Conservation (phyloP, 2,329 filamentous ascomycete genomes). For the Arthrinium puccinioides region DNA sequence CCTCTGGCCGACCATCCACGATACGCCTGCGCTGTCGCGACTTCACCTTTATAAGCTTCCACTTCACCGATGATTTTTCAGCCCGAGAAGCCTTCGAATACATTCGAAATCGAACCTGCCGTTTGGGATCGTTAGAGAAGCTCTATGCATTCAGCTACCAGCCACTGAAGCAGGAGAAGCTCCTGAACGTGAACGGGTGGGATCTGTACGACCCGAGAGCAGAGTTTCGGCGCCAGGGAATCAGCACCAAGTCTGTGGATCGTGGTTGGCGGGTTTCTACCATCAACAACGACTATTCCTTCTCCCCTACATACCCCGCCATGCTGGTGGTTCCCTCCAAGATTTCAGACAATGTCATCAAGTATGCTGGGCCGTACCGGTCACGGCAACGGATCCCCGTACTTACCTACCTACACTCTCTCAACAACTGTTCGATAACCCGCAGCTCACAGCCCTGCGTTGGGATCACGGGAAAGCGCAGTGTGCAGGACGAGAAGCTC, state of each 20-base stretch:
- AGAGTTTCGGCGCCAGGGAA: conserved; percentile 83
- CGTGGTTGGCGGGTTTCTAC: conserved; percentile 83
- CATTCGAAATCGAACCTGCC: conserved; percentile 75
- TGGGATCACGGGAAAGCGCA: conserved; percentile 79
- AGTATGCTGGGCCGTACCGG: conserved; percentile 84
- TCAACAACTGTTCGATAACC: conserved; percentile 96
- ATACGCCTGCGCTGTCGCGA: conserved; percentile 87
- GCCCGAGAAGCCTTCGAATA: conserved; percentile 84
- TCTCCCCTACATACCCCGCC: conserved; percentile 88
- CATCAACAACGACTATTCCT: conserved; percentile 84
- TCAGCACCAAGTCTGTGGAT: conserved; percentile 70
- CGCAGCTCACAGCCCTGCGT: conserved; percentile 88
- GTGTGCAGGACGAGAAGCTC: conserved; percentile 91
- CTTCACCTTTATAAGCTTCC: conserved; percentile 89
- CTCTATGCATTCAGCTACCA: conserved; percentile 86
- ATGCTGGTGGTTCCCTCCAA: conserved; percentile 76
- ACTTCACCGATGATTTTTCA: conserved; percentile 66
- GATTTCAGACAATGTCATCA: conserved; percentile 95
- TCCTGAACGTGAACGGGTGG: conserved; percentile 77
- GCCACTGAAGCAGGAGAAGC: conserved; percentile 64
- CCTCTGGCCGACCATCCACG: conserved; percentile 65
- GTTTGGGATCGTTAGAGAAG: conserved; percentile 74
- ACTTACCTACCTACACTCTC: conserved; percentile 87
- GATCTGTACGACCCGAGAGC: conserved; percentile 74
- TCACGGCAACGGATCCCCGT: conserved; percentile 84